A percentile compares a stretch with the other conserved stretches of the same genome.
Evolutionary conservation across 805 yeast species (phyloP).

Genomic region (Wickerhamomyces ciferrii): DNA sequence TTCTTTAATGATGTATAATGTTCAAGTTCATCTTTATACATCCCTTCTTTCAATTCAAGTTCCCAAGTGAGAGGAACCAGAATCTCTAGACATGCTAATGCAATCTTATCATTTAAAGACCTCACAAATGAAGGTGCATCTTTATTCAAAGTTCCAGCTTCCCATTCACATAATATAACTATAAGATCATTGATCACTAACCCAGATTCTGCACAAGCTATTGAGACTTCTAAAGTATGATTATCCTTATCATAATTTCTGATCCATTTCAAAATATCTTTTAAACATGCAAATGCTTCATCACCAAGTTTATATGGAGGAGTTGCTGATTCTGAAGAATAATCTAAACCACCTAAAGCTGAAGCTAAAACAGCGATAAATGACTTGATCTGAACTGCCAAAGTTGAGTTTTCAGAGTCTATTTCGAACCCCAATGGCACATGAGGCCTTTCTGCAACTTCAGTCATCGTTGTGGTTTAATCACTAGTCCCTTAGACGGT

Average conservation of each 20-base stretch:
- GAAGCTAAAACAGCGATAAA: conserved; percentile 79
- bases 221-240: conserved; percentile 73
- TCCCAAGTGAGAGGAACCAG: conserved; percentile 89
- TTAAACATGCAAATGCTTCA: conserved; percentile 68
- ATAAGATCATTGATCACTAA: conserved; percentile 68
- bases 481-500: no score
- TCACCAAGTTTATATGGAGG: conserved; percentile 76
- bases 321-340: conserved; percentile 39
- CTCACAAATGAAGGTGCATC: background rate
- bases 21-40: conserved; percentile 47
- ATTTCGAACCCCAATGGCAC: background rate
- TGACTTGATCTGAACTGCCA: conserved; percentile 34
- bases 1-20: conserved; percentile 57
- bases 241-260: conserved; percentile 73
- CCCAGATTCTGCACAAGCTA: conserved; percentile 79
- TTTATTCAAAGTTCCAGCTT: conserved; percentile 26
- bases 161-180: conserved; percentile 75
- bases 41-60: conserved; percentile 46
- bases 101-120: conserved; percentile 50
- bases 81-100: conserved; percentile 70
- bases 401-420: background rate
- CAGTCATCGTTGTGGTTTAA: no score
- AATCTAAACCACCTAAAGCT: conserved; percentile 89
- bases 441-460: background rate
- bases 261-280: conserved; percentile 87